Percentiles rank a stretch among this genome's conserved stretches.
These are phyloP conservation scores for Secale cereale DNA, from an alignment of 176 grass and related monocot genomes.

Conservation along the genomic window DNA sequence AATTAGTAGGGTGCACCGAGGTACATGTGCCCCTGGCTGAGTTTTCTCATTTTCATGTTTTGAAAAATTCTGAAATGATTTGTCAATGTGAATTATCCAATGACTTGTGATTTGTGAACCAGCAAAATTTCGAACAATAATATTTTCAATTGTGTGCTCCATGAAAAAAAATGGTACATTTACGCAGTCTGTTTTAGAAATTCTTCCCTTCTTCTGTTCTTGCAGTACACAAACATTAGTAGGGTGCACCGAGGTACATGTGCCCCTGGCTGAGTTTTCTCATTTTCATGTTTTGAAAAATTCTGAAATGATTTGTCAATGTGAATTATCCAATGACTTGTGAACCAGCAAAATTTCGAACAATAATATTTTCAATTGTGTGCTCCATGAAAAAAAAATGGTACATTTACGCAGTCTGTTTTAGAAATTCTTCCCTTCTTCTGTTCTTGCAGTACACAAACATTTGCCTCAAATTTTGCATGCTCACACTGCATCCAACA, in stretches of 20 bases:
- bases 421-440: neutral
- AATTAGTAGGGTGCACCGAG: neutral
- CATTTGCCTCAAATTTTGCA: neutral
- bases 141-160: neutral
- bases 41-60: neutral
- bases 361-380: neutral
- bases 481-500: neutral
- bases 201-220: neutral
- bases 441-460: neutral
- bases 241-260: neutral
- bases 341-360: neutral
- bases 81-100: too few relatives aligned
- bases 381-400: neutral
- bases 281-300: neutral
- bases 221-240: neutral
- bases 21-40: neutral
- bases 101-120: too few relatives aligned
- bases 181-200: neutral
- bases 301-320: neutral
- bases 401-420: neutral
- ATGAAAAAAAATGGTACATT: neutral
- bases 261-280: neutral
- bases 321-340: too few relatives aligned
- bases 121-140: neutral
- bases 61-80: neutral